These are phyloP conservation scores for Cordyceps pruinosa DNA, from an alignment of 2,329 filamentous ascomycete genomes.

Conservation along the genomic window DNA sequence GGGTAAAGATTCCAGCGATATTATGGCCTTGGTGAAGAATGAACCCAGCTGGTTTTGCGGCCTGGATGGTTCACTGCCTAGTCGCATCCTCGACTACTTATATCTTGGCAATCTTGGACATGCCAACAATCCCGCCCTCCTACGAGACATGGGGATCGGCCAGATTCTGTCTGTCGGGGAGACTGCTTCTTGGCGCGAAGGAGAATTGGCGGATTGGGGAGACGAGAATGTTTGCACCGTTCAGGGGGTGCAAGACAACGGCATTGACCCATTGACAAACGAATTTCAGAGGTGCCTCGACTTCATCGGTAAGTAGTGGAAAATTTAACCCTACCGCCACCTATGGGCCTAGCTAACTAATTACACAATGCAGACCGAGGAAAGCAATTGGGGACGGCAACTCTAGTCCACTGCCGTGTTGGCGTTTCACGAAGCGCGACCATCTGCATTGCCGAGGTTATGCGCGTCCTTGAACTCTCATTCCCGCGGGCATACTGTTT, in stretches of 20 bases:
- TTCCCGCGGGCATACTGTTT: slow-evolving; percentile 95
- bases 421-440: slow-evolving; percentile 93
- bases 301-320: slow-evolving; percentile 71
- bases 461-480: slow-evolving; percentile 72
- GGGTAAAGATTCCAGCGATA: slow-evolving; percentile 44
- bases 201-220: slow-evolving; percentile 66
- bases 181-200: slow-evolving; percentile 70
- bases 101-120: slow-evolving; percentile 91
- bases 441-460: slow-evolving; percentile 98
- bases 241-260: slow-evolving; percentile 89
- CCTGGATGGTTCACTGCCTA: slow-evolving; percentile 87
- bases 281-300: slow-evolving; percentile 81
- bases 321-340: neutral
- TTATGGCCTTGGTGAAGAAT: slow-evolving; percentile 44
- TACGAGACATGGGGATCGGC: slow-evolving; percentile 72
- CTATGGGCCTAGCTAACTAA: slow-evolving; percentile 9
- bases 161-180: slow-evolving; percentile 92
- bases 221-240: slow-evolving; percentile 72
- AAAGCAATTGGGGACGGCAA: slow-evolving; percentile 68
- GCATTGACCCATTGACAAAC: slow-evolving; percentile 81
- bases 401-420: slow-evolving; percentile 91
- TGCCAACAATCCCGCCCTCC: slow-evolving; percentile 84
- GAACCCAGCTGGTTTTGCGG: slow-evolving; percentile 75
- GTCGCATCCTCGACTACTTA: slow-evolving; percentile 84
- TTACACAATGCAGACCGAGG: slow-evolving; percentile 57